Evolutionary conservation across 73 alveolate genomes (phyloP).

Genomic region (Paraurostyla sp.): DNA sequence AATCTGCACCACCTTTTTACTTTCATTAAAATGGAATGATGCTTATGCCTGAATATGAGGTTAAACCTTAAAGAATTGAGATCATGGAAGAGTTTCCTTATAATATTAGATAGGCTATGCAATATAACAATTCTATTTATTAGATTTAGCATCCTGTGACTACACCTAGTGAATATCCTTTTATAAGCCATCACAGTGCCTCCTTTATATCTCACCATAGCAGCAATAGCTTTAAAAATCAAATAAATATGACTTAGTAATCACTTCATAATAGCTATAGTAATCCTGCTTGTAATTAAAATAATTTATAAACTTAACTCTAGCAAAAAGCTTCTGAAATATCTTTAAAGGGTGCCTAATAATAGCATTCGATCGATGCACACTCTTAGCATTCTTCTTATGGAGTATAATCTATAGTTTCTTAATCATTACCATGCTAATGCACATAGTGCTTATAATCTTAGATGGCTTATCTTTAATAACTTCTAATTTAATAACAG

Average conservation of each 20-base stretch:
- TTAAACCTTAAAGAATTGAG: neutral
- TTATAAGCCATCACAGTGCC: too few relatives aligned
- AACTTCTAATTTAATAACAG: neutral
- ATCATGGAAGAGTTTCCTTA: neutral
- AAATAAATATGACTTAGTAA: too few relatives aligned
- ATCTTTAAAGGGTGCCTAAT: too few relatives aligned
- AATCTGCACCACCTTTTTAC: neutral
- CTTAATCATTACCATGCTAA: conserved; percentile 31
- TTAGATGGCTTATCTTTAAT: conserved; percentile 33
- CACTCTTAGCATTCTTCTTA: conserved; percentile 28
- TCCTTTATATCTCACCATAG: too few relatives aligned
- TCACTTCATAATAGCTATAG: too few relatives aligned
- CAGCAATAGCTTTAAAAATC: too few relatives aligned
- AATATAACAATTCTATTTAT: too few relatives aligned
- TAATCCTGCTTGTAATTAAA: too few relatives aligned
- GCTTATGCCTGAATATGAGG: neutral
- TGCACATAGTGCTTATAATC: conserved; percentile 40
- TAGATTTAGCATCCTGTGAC: too few relatives aligned
- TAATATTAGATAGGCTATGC: neutral
- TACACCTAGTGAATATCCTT: too few relatives aligned
- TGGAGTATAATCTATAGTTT: neutral
- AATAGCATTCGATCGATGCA: neutral
- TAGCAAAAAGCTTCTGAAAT: too few relatives aligned
- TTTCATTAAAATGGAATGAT: neutral
- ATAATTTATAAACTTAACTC: too few relatives aligned